Evolutionary conservation across 2,329 filamentous ascomycete species (phyloP), one percentile per base, ranked within the genome.

Genomic region (Xylaria sp.): DNA sequence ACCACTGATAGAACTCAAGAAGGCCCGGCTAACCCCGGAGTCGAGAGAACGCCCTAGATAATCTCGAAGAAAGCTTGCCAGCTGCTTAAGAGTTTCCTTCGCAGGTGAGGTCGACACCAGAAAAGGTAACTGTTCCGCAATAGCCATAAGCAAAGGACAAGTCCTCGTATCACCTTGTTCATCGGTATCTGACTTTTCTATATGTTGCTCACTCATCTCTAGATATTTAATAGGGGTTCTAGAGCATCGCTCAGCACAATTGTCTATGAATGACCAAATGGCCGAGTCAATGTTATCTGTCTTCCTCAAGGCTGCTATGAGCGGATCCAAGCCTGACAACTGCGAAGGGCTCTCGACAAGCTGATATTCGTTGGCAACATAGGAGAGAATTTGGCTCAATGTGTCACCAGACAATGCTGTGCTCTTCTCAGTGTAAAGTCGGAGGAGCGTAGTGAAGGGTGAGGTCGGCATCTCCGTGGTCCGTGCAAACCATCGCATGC

Each of bases 401-500:
- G 85, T 84, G 15, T 81, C 74, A 44, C 86, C 80, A 2, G 85
- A 81, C n/a, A 86, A 75, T 13, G 79, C 82, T 5, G 80, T 77
- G 22, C 83, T 80, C 3, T 83, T 83, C 29, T 84, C 82, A 3
- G 83, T 81, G 39, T 85, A 82, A 5, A 91, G 81, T 66, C 85
- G 88, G 5, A 95, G 78, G 25, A 95, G 83, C 0, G 89, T 89
- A n/a, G 88, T 87, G 69, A 94, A 93, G 0, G 92, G 91, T 3
- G 91, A 93, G 44, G 87, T 81, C 1, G 79, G 76, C n/a, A 91
- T 81, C 0, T 84, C 84, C 70, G 91, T 87, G 65, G 82, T 86
- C 74, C 92, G 94, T 69, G 91, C 86, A 82, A 96, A 97, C 95
- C 95, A 98, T 69, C 91, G 89, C 89, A 97, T 96, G 5, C 90